These are phyloP conservation scores for Pythium coloratum DNA, from an alignment of 352 stramenopile genomes.

Conservation along the genomic window DNA sequence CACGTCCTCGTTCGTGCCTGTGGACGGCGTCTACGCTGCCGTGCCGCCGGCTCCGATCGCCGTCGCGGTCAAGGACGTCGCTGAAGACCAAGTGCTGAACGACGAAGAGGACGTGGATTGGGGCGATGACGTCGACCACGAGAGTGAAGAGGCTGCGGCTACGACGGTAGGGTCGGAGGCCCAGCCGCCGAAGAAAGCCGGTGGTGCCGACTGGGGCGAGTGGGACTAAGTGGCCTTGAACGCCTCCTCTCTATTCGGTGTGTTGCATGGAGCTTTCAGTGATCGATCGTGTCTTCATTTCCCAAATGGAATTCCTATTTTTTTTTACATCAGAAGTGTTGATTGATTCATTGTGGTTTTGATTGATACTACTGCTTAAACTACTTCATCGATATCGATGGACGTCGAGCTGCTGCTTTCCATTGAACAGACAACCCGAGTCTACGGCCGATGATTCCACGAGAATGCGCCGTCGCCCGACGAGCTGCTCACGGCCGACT, in stretches of 20 bases:
- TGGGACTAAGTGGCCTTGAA: conserved; percentile 45
- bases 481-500: conserved; percentile 22
- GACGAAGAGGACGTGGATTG: conserved; percentile 62
- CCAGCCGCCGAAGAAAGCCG: conserved; percentile 36
- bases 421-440: conserved; percentile 5
- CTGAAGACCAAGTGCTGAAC: conserved; percentile 31
- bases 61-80: neutral
- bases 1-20: conserved; percentile 35
- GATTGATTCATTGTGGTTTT: neutral
- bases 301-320: no score
- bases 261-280: neutral
- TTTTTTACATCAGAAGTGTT: no score
- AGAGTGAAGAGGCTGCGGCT: neutral
- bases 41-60: conserved; percentile 4
- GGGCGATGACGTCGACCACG: conserved; percentile 54
- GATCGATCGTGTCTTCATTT: neutral
- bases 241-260: neutral
- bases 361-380: neutral
- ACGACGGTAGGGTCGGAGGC: conserved; percentile 22
- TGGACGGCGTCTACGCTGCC: conserved; percentile 16
- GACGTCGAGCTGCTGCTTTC: conserved; percentile 7
- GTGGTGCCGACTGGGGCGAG: conserved; percentile 66
- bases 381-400: no score
- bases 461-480: conserved; percentile 12
- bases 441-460: conserved; percentile 16